Conservation (phyloP, 2,329 filamentous ascomycete species). For the Plenodomus tracheiphilus region DNA sequence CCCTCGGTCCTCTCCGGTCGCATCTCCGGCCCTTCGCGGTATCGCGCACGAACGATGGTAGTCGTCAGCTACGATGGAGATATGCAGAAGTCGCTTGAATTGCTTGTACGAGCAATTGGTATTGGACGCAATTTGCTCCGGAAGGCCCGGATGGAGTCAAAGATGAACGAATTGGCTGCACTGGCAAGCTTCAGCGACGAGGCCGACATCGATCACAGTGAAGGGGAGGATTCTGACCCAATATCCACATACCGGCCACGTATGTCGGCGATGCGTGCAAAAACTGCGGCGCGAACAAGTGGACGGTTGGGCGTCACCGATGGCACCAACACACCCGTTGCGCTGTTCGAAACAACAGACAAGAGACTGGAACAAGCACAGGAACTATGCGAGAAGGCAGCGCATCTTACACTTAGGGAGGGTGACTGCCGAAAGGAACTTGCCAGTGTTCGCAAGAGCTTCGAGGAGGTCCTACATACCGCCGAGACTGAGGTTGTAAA, state of each 20-base stretch:
- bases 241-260: constrained; percentile 45
- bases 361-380: constrained; percentile 80
- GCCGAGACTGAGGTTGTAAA: constrained; percentile 51
- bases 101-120: constrained; percentile 79
- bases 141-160: constrained; percentile 83
- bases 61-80: constrained; percentile 92
- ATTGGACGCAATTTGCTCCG: constrained; percentile 80
- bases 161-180: constrained; percentile 58
- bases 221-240: constrained; percentile 30
- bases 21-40: constrained; percentile 54
- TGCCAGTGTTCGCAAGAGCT: constrained; percentile 66
- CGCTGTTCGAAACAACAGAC: constrained; percentile 67
- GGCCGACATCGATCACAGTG: constrained; percentile 26
- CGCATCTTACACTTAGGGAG: constrained; percentile 85
- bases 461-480: constrained; percentile 65
- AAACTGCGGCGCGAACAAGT: constrained; percentile 19
- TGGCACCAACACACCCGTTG: constrained; percentile 21
- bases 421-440: constrained; percentile 83
- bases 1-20: constrained; percentile 46
- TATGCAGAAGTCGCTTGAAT: constrained; percentile 80
- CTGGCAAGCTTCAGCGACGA: constrained; percentile 36
- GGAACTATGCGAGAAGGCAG: constrained; percentile 79
- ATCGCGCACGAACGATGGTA: constrained; percentile 73
- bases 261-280: constrained; percentile 37
- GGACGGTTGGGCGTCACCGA: constrained; percentile 8